These are phyloP conservation scores for Aulographum hederae DNA, from an alignment of 2,329 filamentous ascomycete species.

Conservation along the genomic window DNA sequence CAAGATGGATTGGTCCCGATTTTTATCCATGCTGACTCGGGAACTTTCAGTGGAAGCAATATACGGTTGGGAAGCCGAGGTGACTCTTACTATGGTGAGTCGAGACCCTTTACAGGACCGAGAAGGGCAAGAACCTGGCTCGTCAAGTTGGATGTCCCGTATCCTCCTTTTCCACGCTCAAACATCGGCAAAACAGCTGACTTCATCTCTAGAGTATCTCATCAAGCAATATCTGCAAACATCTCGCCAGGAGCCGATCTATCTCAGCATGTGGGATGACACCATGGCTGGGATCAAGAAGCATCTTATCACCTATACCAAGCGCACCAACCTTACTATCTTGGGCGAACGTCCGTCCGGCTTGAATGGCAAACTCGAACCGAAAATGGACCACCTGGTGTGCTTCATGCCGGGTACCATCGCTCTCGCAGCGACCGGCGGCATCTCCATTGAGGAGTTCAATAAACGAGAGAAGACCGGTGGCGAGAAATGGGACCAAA, in stretches of 20 bases:
- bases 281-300: slow-evolving; percentile 72
- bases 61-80: slow-evolving; percentile 86
- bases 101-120: not conserved
- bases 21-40: slow-evolving; percentile 64
- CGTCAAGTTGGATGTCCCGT: not conserved
- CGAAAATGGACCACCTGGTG: slow-evolving; percentile 96
- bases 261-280: slow-evolving; percentile 86
- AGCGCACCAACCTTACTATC: slow-evolving; percentile 65
- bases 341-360: slow-evolving; percentile 72
- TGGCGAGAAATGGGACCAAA: slow-evolving; percentile 50
- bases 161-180: too few species aligned
- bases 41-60: slow-evolving; percentile 65
- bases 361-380: slow-evolving; percentile 43
- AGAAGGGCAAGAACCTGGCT: not conserved
- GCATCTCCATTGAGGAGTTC: slow-evolving; percentile 56
- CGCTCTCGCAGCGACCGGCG: slow-evolving; percentile 69
- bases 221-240: slow-evolving; percentile 98
- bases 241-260: slow-evolving; percentile 65
- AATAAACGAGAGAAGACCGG: too few species aligned
- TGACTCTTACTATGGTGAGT: slow-evolving; percentile 72
- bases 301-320: slow-evolving; percentile 78
- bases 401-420: slow-evolving; percentile 97
- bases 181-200: too few species aligned
- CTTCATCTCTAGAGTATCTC: slow-evolving; percentile 58
- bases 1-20: slow-evolving; percentile 80